phyloP scores from a whole-genome alignment of 1,139 yeast species.

The Hyphopichia fennica region DNA sequence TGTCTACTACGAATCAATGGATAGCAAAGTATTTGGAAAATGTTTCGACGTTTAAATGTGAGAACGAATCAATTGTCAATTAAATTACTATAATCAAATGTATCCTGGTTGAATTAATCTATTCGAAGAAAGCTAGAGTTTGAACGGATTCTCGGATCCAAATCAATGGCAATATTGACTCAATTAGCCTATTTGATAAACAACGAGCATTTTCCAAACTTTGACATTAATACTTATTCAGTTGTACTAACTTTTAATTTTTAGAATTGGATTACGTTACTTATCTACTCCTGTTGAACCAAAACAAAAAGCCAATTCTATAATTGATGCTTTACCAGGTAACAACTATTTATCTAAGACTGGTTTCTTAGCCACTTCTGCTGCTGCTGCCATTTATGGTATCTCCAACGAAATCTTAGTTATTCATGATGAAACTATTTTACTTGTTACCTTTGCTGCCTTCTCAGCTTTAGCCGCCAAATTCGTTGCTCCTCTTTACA shows the following conservation, averaged over 20 bases:
- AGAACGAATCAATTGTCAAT: too few relatives aligned
- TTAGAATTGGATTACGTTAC: conserved; percentile 61
- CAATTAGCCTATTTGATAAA: too few relatives aligned
- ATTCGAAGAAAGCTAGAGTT: too few relatives aligned
- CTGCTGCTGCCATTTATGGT: conserved; percentile 93
- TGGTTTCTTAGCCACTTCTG: conserved; percentile 89
- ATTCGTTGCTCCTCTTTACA: conserved; percentile 90
- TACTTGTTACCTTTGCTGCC: conserved; percentile 77
- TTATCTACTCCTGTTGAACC: conserved; percentile 75
- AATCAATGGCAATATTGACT: neutral
- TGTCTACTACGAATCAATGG: conserved; percentile 15
- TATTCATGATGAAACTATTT: conserved; percentile 89
- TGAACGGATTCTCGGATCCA: too few relatives aligned
- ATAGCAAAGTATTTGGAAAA: neutral
- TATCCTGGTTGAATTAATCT: too few relatives aligned
- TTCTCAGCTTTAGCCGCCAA: conserved; percentile 77
- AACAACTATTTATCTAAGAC: conserved; percentile 86
- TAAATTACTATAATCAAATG: too few relatives aligned
- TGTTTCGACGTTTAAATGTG: too few relatives aligned
- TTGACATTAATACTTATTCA: too few relatives aligned
- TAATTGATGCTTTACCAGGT: conserved; percentile 93
- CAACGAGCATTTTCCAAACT: too few relatives aligned
- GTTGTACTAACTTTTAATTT: conserved; percentile 3
- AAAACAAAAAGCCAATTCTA: conserved; percentile 85
- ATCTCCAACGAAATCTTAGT: conserved; percentile 91